Evolutionary conservation across 169 alveolate genomes (phyloP), one percentile per base, ranked within the genome.

Genomic region (Neospora caninum): DNA sequence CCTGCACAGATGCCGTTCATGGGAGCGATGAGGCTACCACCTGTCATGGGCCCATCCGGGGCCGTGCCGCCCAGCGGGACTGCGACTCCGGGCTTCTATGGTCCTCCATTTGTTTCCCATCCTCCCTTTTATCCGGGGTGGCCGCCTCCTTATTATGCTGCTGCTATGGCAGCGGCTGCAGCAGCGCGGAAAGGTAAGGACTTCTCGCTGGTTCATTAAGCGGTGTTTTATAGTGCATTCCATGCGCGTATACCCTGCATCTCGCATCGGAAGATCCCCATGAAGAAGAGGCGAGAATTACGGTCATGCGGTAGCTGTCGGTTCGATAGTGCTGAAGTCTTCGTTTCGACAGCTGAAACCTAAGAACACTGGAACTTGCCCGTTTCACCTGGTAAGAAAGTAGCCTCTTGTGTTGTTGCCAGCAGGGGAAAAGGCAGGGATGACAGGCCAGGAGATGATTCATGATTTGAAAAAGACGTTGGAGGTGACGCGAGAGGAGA

Each of bases 341-440:
- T 22, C 6, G 0, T 49, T 49, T 49, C 58, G 18, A 49, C 58
- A 49, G 58, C 58, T 49, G 58, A 49, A 49, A 49, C 4, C 18
- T 0, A 49, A 13, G 58, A 49, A 49, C 18, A 22, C 58, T 49
- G 58, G 58, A 49, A 0, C 58, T 13, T 13, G 58, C 58, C 18
- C 18, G 27, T 49, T 22, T 49, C 18, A 49, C 18, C 58, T 49
- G 58, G 27, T 49, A 22, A 49, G 18, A 49, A 20, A 27, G 34
- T 64, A 0, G 7, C 36, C 25, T 0, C 78, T 20, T 64, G 78
- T 64, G 34, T 20, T 64, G 4, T 58, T 25, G 16, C 7, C 67
- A 82, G 89, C 67, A n/a, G 89, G 89, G 27, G 89, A 82, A n/a
- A 43, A 82, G 67, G 89, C 89, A n/a, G 89, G 89, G 67, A 82